Evolutionary conservation across 192 early-diverging fungal species (phyloP).

Genomic region (Helicostylum pulchrum): DNA sequence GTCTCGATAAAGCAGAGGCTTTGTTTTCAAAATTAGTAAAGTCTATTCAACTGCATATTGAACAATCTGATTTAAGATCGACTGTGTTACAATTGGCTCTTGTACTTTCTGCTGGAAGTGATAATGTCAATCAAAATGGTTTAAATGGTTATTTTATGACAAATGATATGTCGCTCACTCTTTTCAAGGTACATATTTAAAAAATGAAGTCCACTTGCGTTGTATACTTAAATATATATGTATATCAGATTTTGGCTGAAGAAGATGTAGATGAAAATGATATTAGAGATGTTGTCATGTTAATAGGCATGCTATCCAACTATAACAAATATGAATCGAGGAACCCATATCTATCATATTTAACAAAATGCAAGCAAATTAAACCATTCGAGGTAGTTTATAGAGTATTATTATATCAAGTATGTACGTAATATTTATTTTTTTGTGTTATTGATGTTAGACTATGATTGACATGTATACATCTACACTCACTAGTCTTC

Average conservation of each 20-base stretch:
- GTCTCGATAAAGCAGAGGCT: constrained; percentile 35
- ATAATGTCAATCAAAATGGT: constrained; percentile 58
- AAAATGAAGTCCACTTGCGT: neutral
- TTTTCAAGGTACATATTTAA: constrained; percentile 35
- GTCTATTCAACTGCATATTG: constrained; percentile 7
- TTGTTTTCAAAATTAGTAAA: constrained; percentile 15
- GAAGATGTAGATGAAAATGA: constrained; percentile 31
- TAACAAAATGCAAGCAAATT: constrained; percentile 35
- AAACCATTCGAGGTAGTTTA: constrained; percentile 27
- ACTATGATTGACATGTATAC: constrained; percentile 18
- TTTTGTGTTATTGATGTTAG: neutral
- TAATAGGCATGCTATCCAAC: constrained; percentile 51
- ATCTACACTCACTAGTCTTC: neutral
- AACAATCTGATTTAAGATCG: constrained; percentile 3
- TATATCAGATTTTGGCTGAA: constrained; percentile 36
- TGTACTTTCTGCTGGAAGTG: constrained; percentile 46
- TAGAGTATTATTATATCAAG: constrained; percentile 9
- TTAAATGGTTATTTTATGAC: constrained; percentile 59
- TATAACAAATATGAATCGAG: constrained; percentile 56
- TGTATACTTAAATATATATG: neutral
- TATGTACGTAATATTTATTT: neutral
- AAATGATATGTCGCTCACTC: constrained; percentile 40
- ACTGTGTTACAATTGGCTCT: constrained; percentile 19
- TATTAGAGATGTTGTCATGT: constrained; percentile 37
- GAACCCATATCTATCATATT: constrained; percentile 44